A percentile compares a stretch with the other conserved stretches of the same genome.
These are phyloP conservation scores for Saccharomycopsis vini DNA, from an alignment of 805 yeast genomes.

Conservation along the genomic window DNA sequence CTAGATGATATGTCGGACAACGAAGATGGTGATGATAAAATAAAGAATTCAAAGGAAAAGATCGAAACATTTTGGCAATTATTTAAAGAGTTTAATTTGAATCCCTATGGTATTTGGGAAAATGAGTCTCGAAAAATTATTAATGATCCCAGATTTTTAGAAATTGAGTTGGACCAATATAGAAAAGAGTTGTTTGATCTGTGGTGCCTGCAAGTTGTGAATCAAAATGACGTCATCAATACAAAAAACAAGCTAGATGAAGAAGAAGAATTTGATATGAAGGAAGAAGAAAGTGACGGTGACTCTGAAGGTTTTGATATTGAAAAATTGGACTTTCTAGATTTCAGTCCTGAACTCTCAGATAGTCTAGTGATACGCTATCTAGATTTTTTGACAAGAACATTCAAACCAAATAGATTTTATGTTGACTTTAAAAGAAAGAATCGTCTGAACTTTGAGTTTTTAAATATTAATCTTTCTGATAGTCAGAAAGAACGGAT, in stretches of 20 bases:
- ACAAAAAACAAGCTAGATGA: not conserved
- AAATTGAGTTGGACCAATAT: slow-evolving; percentile 26
- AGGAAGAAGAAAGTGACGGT: not conserved
- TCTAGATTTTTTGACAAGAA: slow-evolving; percentile 7
- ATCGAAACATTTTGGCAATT: slow-evolving; percentile 27
- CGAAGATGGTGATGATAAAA: slow-evolving; percentile 15
- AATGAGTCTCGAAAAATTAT: slow-evolving; percentile 33
- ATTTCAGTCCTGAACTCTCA: not conserved
- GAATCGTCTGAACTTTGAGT: slow-evolving; percentile 4
- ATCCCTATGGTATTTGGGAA: slow-evolving; percentile 44
- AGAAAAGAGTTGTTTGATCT: slow-evolving; percentile 35
- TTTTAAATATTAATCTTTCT: slow-evolving; percentile 4
- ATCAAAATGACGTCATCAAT: slow-evolving; percentile 20
- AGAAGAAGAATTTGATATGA: not conserved
- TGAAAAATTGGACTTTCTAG: slow-evolving; percentile 1
- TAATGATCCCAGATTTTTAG: slow-evolving; percentile 34
- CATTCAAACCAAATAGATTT: slow-evolving; percentile 11
- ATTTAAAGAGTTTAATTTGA: slow-evolving; percentile 27
- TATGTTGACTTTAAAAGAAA: slow-evolving; percentile 15
- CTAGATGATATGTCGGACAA: slow-evolving; percentile 19
- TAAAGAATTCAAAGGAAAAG: slow-evolving; percentile 19
- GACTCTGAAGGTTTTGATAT: not conserved
- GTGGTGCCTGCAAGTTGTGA: too few species aligned
- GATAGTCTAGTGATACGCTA: slow-evolving; percentile 5
- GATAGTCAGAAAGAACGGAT: slow-evolving; percentile 13